Evolutionary conservation across 2,329 filamentous ascomycete genomes (phyloP), one percentile per base, ranked within the genome.

Genomic region (Fusarium keratoplasticum): DNA sequence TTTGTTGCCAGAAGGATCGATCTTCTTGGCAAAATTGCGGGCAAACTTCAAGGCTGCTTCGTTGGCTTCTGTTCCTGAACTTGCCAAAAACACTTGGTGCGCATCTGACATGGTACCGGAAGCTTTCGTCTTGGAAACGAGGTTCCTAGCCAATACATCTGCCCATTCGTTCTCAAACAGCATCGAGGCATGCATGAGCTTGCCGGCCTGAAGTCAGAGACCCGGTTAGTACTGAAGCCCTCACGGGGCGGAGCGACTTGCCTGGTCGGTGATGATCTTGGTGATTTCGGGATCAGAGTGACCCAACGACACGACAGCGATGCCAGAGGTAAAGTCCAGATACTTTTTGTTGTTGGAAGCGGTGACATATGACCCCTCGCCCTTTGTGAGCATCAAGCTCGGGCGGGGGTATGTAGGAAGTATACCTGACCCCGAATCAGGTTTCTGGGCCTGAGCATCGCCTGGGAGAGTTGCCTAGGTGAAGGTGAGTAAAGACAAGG

Each of bases 91-190:
- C 4, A 64, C 61, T 29, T 64, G 61, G 52, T 64, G 36, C 4
- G 61, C 61, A 27, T 58, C 61, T 10, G 38, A 64, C 61, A 64
- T 64, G 29, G 61, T 64, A 54, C 50, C 61, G 5, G 50, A 58
- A 7, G 52, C 38, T 20, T 64, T 64, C 9, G 61, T 64, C 16
- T 27, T 50, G n/a, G 61, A 58, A 5, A 64, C 61, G 3, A 64
- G 35, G 8, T 58, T 64, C 38, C 20, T 27, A 14, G 61, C 61
- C 7, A 64, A 18, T 1, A 64, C 61, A 8, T 64, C 31, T 35
- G 61, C 61, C 61, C 61, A 64, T 57, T 64, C 61, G 9, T 64
- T 64, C 52, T 57, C 50, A 36, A 58, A 64, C 33, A 64, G 50
- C 50, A 58, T 64, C 5, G 61, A 64, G 18, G 52, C 38, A 16